Base-by-base conservation (phyloP, 176 grass and related monocot species). In the Zoysia pacifica region DNA sequence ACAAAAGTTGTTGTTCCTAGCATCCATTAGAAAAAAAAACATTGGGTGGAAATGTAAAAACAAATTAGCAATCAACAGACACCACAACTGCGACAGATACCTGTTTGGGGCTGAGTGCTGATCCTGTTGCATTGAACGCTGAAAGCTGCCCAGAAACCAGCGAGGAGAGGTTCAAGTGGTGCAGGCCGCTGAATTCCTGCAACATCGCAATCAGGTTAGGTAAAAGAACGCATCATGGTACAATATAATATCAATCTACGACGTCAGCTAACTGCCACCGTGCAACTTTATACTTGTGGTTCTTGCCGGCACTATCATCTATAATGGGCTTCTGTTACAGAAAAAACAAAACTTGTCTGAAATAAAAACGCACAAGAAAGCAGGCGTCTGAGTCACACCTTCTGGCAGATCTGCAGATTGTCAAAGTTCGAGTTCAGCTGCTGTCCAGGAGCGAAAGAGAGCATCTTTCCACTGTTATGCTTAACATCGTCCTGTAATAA, bases 101-200 rank as follows among this genome's bases (percentile, higher is more conserved):
- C 81, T 84, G 81, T 74, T 69, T 74, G 15, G 41, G 72, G 19
- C 13, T 76, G 52, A 49, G 41, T 36, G 51, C 41, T 47, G 28
- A 13, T 60, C 65, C 78, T 60, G 66, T 48, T 58, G 69, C 45
- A 69, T 74, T 75, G 46, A 88, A 88, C 39, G 62, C 44, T 7
- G 81, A 43, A 38, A 84, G 75, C 42, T 65, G 66, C 18, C 73
- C 85, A 15, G 59, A 70, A 16, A 82, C 63, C 15, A 88, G 73
- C 15, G 79, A 82, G 15, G 81, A 79, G 62, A 88, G 62, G 53
- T 84, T 74, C 16, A 84, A 62, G 70, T 84, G 86, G 15, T 61
- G 19, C 63, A 88, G 69, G 42, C 76, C 62, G 16, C 81, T 75
- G 69, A 84, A 55, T 74, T 84, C 81, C 86, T 88, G 86, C 39